Conservation (phyloP, 257 asterid genomes). For the Nicotiana tomentosiformis region DNA sequence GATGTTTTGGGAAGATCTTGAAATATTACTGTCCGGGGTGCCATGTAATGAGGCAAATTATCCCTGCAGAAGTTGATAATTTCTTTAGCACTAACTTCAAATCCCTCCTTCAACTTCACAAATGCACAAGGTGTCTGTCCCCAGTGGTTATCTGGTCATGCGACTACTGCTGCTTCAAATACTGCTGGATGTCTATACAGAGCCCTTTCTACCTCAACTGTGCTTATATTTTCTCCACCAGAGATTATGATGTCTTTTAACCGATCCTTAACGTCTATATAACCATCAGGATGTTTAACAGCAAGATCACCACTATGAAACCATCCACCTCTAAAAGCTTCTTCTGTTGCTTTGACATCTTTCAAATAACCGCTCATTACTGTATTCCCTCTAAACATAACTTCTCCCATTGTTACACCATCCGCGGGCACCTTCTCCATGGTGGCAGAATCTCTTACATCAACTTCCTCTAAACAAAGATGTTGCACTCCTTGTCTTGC, state of each 20-base stretch:
- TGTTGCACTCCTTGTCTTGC: constrained; percentile 1
- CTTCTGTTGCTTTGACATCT: not conserved
- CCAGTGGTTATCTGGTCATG: not conserved
- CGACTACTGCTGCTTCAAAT: not conserved
- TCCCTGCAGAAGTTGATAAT: constrained; percentile 3
- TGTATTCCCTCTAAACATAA: constrained; percentile 1
- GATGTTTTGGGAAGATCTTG: not conserved
- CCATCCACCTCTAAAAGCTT: not conserved
- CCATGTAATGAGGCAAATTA: constrained; percentile 3
- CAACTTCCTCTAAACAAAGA: constrained; percentile 6
- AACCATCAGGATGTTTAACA: not conserved
- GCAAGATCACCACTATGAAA: constrained; percentile 7
- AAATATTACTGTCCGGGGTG: not conserved
- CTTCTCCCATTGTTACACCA: not conserved
- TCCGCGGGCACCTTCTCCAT: not conserved
- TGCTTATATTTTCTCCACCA: not conserved
- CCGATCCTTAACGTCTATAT: not conserved
- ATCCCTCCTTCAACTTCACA: not conserved
- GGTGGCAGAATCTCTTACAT: constrained; percentile 1
- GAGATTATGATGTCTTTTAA: not conserved
- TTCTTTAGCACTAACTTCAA: not conserved
- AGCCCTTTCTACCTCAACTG: not conserved
- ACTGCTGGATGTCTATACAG: not conserved
- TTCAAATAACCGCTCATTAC: not conserved
- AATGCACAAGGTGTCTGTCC: constrained; percentile 8